Conservation (phyloP, 352 stramenopile species). For the Aphanomyces euteiches region DNA sequence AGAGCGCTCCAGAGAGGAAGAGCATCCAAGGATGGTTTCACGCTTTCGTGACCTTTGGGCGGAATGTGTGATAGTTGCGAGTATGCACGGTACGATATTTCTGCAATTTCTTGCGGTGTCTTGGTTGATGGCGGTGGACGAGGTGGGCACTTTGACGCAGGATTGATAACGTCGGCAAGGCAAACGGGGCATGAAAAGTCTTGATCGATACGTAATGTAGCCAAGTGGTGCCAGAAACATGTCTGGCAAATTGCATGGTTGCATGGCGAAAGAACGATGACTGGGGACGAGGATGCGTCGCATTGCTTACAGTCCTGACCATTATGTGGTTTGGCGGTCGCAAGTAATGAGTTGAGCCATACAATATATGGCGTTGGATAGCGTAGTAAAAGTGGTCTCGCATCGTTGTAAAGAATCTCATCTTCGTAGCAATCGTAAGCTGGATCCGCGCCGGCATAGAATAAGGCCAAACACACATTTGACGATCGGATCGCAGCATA, state of each 20-base stretch:
- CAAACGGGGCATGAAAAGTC: constrained; percentile 18
- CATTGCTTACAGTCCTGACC: constrained; percentile 1
- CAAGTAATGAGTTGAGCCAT: constrained; percentile 18
- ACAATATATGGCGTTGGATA: constrained; percentile 26
- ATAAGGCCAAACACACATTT: constrained; percentile 13
- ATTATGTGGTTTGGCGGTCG: neutral
- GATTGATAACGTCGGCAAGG: neutral
- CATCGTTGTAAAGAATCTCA: neutral
- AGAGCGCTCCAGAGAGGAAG: constrained; percentile 19
- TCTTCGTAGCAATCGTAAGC: constrained; percentile 9
- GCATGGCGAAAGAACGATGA: constrained; percentile 15
- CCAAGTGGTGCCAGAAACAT: constrained; percentile 23
- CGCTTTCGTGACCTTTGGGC: constrained; percentile 12
- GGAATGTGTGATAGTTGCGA: neutral
- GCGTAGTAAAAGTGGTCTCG: constrained; percentile 5
- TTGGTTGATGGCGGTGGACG: neutral
- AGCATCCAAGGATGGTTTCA: constrained; percentile 16
- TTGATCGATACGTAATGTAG: constrained; percentile 21
- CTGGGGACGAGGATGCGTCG: neutral
- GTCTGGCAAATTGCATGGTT: constrained; percentile 16
- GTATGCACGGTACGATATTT: neutral
- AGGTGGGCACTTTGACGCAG: constrained; percentile 1
- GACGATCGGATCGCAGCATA: constrained; percentile 24
- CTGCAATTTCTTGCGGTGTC: constrained; percentile 1
- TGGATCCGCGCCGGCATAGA: constrained; percentile 27